A percentile compares a stretch with the other conserved stretches of the same genome.
These are phyloP conservation scores for Sapria himalayana DNA, from an alignment of 345 rosid species.

Conservation along the genomic window DNA sequence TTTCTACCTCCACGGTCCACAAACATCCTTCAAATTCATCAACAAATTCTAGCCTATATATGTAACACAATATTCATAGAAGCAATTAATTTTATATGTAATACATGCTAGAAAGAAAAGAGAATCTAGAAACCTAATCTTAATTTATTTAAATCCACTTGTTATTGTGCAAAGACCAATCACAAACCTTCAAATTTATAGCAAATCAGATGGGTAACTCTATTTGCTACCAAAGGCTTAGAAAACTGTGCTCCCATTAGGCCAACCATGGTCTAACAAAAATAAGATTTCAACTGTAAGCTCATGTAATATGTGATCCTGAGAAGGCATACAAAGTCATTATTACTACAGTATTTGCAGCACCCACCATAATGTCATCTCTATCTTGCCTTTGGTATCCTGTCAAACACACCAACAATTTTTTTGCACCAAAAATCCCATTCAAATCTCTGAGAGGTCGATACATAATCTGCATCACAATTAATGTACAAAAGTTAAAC, in stretches of 20 bases:
- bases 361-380: slow-evolving; percentile 69
- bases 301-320: no score
- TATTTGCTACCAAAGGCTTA: slow-evolving; percentile 73
- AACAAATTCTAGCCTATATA: no score
- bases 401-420: slow-evolving; percentile 56
- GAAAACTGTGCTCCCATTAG: slow-evolving; percentile 89
- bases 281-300: no score
- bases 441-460: slow-evolving; percentile 54
- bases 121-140: no score
- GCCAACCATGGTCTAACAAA: slow-evolving; percentile 60
- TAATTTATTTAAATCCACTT: background rate
- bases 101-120: no score
- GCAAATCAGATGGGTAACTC: slow-evolving; percentile 81
- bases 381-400: slow-evolving; percentile 85
- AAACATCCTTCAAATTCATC: no score
- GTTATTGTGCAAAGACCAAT: slow-evolving; percentile 1
- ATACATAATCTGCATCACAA: slow-evolving; percentile 40
- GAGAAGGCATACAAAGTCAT: no score
- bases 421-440: slow-evolving; percentile 60
- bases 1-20: no score
- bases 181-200: slow-evolving; percentile 78
- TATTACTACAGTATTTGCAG: no score
- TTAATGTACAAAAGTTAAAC: background rate
- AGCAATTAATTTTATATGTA: no score
- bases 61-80: no score